Evolutionary conservation across 805 yeast species (phyloP).

Genomic region (Candida khao-thaluensis): DNA sequence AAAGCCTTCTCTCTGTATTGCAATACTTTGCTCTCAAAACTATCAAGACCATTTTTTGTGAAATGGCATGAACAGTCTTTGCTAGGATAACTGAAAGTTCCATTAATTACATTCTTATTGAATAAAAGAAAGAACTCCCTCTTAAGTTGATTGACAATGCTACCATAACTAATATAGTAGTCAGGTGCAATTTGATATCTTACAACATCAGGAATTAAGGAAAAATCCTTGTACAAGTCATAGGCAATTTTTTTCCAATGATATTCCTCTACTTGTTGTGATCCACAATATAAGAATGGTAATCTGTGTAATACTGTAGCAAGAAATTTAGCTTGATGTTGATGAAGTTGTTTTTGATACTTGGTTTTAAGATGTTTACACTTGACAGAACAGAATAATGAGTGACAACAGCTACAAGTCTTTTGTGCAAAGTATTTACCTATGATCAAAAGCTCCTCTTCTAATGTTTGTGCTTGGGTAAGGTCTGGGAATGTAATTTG

Average conservation of each 20-base stretch:
- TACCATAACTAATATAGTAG: constrained; percentile 18
- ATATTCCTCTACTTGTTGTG: constrained; percentile 15
- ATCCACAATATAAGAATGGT: constrained; percentile 16
- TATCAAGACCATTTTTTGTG: neutral
- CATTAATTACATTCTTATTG: constrained; percentile 10
- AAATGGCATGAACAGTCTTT: neutral
- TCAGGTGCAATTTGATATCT: constrained; percentile 17
- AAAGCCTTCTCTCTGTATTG: constrained; percentile 7
- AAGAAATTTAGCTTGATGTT: constrained; percentile 8
- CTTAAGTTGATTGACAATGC: constrained; percentile 17
- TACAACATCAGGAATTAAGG: constrained; percentile 15
- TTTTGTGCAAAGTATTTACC: constrained; percentile 4
- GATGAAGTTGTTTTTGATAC: constrained; percentile 5
- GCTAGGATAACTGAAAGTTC: neutral
- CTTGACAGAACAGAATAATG: constrained; percentile 1
- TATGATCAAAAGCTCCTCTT: neutral
- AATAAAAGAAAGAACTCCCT: constrained; percentile 15
- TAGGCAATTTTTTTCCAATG: constrained; percentile 19
- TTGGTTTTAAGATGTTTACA: constrained; percentile 1
- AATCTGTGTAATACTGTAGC: constrained; percentile 11
- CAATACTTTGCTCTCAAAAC: neutral
- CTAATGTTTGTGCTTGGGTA: neutral
- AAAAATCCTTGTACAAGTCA: constrained; percentile 9
- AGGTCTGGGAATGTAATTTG: constrained; percentile 1
- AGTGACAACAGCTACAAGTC: constrained; percentile 2